These are phyloP conservation scores for Patellifolia procumbens DNA, from an alignment of 179 eudicot genomes.

Conservation along the genomic window DNA sequence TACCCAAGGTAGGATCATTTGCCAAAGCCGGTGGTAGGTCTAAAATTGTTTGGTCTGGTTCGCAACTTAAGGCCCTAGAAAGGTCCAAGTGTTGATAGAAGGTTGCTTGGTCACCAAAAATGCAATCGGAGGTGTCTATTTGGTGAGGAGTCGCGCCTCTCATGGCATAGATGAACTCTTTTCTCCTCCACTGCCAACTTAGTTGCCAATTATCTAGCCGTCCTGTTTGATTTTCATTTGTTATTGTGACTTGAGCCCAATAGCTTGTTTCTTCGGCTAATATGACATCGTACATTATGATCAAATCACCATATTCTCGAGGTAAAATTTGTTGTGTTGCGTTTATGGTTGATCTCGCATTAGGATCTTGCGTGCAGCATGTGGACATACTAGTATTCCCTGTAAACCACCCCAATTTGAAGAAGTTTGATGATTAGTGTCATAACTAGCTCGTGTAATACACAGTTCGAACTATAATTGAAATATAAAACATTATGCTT, in stretches of 20 bases:
- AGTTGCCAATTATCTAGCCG: conserved; percentile 56
- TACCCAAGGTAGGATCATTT: conserved; percentile 43
- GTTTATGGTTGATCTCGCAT: conserved; percentile 11
- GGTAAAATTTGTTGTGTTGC: conserved; percentile 27
- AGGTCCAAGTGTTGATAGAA: conserved; percentile 41
- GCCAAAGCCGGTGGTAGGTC: conserved; percentile 46
- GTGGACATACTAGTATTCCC: conserved; percentile 17
- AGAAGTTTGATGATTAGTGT: neutral
- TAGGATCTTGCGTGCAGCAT: conserved; percentile 19
- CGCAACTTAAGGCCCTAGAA: conserved; percentile 45
- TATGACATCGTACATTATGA: conserved; percentile 51
- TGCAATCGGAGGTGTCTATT: conserved; percentile 42
- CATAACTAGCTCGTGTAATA: no score
- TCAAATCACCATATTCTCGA: conserved; percentile 47
- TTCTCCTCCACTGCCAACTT: conserved; percentile 59
- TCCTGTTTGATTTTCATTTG: conserved; percentile 42
- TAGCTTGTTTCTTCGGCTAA: conserved; percentile 40
- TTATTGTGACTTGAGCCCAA: conserved; percentile 53
- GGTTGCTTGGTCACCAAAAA: conserved; percentile 49
- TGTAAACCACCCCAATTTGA: neutral
- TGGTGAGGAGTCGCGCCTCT: conserved; percentile 48
- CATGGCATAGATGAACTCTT: conserved; percentile 58
- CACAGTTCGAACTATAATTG: no score
- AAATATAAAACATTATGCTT: no score
- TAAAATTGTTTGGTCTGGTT: conserved; percentile 44